Conservation (phyloP, 2,329 filamentous ascomycete species). For the Hyphodiscus sp. region DNA sequence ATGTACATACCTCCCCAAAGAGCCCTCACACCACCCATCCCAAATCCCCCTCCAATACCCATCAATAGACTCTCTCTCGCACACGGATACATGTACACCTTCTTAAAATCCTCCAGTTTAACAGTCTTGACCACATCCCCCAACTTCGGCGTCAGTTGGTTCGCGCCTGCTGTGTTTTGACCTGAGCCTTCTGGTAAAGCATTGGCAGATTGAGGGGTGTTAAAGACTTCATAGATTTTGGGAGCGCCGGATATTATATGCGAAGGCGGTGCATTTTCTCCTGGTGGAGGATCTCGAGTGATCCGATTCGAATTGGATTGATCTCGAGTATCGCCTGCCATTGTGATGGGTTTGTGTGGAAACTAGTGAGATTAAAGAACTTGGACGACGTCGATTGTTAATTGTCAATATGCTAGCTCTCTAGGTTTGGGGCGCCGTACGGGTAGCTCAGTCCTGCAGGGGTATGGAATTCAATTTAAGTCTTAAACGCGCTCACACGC, state of each 20-base stretch:
- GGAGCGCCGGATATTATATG: conserved; percentile 29
- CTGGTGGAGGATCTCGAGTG: conserved; percentile 31
- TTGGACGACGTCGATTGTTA: neutral
- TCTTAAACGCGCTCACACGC: neutral
- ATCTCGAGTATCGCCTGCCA: conserved; percentile 32
- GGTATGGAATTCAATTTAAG: neutral
- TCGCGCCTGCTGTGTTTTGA: conserved; percentile 28
- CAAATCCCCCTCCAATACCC: conserved; percentile 75
- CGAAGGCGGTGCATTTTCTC: conserved; percentile 30
- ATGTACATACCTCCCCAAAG: conserved; percentile 61
- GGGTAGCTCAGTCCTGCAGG: neutral
- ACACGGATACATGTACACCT: conserved; percentile 74
- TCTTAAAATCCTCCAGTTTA: conserved; percentile 60
- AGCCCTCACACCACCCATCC: conserved; percentile 65
- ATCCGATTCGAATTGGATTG: conserved; percentile 7
- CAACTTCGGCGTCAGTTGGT: conserved; percentile 35
- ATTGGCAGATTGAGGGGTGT: conserved; percentile 27
- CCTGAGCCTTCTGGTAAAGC: conserved; percentile 28
- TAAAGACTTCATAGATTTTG: conserved; percentile 37
- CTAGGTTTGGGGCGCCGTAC: conserved; percentile 2
- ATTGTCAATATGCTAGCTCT: neutral
- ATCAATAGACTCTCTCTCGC: conserved; percentile 75
- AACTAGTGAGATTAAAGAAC: neutral
- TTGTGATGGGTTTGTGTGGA: conserved; percentile 14
- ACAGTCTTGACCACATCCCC: conserved; percentile 61